Evolutionary conservation across 108 stramenopile genomes (phyloP).

Genomic region (Skeletonema costatum): DNA sequence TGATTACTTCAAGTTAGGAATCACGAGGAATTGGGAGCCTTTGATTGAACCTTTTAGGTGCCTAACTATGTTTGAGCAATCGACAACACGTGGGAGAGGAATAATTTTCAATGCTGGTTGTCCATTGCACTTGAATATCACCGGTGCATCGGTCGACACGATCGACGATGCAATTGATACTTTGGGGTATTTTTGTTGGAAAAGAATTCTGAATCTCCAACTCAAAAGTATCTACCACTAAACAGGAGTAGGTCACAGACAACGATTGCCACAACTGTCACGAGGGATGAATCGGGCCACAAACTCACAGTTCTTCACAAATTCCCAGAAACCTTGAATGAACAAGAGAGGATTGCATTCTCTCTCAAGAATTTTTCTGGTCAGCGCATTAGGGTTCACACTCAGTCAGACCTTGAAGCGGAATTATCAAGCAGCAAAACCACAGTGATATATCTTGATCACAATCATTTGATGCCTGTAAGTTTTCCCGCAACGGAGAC

Average conservation of each 20-base stretch:
- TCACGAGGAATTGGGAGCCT: conserved; percentile 95
- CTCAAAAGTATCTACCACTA: neutral
- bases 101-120: conserved; percentile 66
- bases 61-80: conserved; percentile 66
- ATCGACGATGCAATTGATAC: conserved; percentile 76
- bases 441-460: conserved; percentile 78
- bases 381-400: conserved; percentile 84
- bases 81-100: conserved; percentile 66
- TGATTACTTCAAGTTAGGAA: conserved; percentile 93
- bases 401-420: conserved; percentile 47
- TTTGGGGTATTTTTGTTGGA: conserved; percentile 33
- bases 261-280: neutral
- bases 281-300: conserved; percentile 19
- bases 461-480: conserved; percentile 67
- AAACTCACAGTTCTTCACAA: conserved; percentile 63
- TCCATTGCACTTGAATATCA: conserved; percentile 87
- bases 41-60: conserved; percentile 86
- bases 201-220: neutral
- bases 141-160: conserved; percentile 83
- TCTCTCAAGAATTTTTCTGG: conserved; percentile 89
- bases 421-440: conserved; percentile 23
- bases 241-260: neutral
- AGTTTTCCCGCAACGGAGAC: conserved; percentile 88
- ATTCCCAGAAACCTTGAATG: conserved; percentile 51
- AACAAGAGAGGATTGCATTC: conserved; percentile 85